Conservation (phyloP, 2,329 filamentous ascomycete species). For the Exophiala sp. region DNA sequence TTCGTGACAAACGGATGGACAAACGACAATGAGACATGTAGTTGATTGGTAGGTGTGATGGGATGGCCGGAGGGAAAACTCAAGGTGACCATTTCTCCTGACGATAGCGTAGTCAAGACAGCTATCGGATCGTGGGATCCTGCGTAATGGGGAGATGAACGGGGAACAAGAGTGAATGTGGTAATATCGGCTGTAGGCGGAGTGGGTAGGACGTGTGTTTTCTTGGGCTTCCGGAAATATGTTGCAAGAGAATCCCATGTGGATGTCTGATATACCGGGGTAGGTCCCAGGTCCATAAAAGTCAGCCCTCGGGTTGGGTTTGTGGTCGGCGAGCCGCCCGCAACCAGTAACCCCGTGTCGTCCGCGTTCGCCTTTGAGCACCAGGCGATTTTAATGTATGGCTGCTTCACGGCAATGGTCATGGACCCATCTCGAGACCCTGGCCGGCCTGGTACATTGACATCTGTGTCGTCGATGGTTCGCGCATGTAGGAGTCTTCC, state of each 20-base stretch:
- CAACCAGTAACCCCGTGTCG: constrained; percentile 81
- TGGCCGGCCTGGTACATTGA: constrained; percentile 59
- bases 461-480: constrained; percentile 65
- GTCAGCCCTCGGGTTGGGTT: constrained; percentile 69
- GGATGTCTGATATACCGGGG: constrained; percentile 85
- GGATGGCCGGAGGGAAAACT: constrained; percentile 89
- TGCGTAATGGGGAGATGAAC: constrained; percentile 74
- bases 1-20: constrained; percentile 83
- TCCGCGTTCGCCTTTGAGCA: constrained; percentile 92
- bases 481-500: constrained; percentile 76
- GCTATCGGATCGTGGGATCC: constrained; percentile 89
- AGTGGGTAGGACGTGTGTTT: constrained; percentile 63
- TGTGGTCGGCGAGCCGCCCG: constrained; percentile 68
- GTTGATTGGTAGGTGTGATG: constrained; percentile 85
- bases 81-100: constrained; percentile 81
- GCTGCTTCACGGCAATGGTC: constrained; percentile 59
- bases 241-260: constrained; percentile 75
- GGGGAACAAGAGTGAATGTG: constrained; percentile 78
- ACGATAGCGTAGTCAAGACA: constrained; percentile 69
- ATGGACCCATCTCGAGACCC: constrained; percentile 36
- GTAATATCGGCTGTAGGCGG: constrained; percentile 71
- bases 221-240: constrained; percentile 72
- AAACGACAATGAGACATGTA: constrained; percentile 80
- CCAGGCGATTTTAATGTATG: constrained; percentile 76
- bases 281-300: constrained; percentile 81